Evolutionary conservation across 2,329 filamentous ascomycete species (phyloP).

Genomic region (Talaromyces islandicus): DNA sequence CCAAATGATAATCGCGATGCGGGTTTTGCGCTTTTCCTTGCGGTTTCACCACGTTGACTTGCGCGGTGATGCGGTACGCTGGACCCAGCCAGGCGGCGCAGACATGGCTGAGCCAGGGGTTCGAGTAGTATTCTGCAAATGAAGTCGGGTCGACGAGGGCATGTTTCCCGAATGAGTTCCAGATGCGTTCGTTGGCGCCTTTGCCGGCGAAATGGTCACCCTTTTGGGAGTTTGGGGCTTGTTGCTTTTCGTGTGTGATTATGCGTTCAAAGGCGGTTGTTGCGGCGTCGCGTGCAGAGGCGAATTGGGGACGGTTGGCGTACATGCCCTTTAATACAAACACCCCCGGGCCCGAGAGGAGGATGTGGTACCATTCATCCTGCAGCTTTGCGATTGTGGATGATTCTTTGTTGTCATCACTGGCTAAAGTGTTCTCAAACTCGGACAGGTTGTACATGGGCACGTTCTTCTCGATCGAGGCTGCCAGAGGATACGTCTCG

Average conservation of each 20-base stretch:
- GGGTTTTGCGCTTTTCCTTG: conserved; percentile 52
- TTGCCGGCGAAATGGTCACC: conserved; percentile 58
- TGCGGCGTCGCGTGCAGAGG: conserved; percentile 37
- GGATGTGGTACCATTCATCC: conserved; percentile 56
- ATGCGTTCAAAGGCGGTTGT: conserved; percentile 46
- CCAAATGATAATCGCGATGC: conserved; percentile 61
- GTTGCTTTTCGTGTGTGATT: conserved; percentile 39
- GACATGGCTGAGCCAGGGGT: conserved; percentile 51
- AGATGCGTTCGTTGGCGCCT: conserved; percentile 56
- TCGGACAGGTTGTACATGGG: conserved; percentile 49
- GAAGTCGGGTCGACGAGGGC: conserved; percentile 45
- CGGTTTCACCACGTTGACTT: conserved; percentile 58
- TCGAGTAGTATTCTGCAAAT: conserved; percentile 53
- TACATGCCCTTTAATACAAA: conserved; percentile 53
- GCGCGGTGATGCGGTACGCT: conserved; percentile 54
- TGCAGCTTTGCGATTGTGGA: conserved; percentile 40
- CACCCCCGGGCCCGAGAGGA: conserved; percentile 54
- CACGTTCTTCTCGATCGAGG: conserved; percentile 43
- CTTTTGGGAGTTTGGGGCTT: conserved; percentile 23
- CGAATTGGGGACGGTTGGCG: conserved; percentile 25
- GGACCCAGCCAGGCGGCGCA: conserved; percentile 55
- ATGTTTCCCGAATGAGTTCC: conserved; percentile 62
- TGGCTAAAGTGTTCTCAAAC: conserved; percentile 17
- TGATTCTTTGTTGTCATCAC: conserved; percentile 20
- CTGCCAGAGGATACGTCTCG: conserved; percentile 45